Percentiles rank a stretch among this genome's conserved stretches.
phyloP scores from a whole-genome alignment of 2,329 filamentous ascomycete species.

The Aspergillus pseudonomiae region DNA sequence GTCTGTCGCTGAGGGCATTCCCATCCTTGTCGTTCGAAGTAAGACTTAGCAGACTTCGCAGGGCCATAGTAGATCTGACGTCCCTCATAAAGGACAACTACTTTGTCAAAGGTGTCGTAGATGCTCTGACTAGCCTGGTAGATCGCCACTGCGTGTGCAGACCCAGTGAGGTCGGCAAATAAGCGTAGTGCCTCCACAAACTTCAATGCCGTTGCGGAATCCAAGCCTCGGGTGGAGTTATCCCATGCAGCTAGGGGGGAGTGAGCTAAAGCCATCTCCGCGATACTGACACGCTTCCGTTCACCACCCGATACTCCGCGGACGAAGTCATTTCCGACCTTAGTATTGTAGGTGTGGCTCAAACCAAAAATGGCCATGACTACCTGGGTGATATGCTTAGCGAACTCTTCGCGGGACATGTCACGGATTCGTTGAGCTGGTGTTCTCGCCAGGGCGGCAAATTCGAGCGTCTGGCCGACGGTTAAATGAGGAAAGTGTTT shows the following conservation, averaged over 20 bases:
- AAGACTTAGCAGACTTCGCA: slow-evolving; percentile 59
- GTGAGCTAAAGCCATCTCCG: slow-evolving; percentile 53
- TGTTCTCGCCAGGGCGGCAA: slow-evolving; percentile 69
- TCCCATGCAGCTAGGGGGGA: slow-evolving; percentile 48
- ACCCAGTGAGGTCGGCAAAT: slow-evolving; percentile 49
- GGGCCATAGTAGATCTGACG: slow-evolving; percentile 74
- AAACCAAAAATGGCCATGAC: slow-evolving; percentile 45
- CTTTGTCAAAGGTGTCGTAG: slow-evolving; percentile 65
- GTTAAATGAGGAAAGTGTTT: slow-evolving; percentile 67
- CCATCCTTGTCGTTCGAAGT: slow-evolving; percentile 71
- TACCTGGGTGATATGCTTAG: slow-evolving; percentile 46
- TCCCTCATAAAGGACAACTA: slow-evolving; percentile 70
- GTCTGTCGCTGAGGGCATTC: slow-evolving; percentile 67
- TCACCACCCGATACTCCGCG: slow-evolving; percentile 64
- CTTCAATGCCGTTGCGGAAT: slow-evolving; percentile 55
- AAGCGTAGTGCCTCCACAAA: slow-evolving; percentile 54
- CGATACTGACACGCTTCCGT: slow-evolving; percentile 62
- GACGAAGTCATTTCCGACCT: slow-evolving; percentile 56
- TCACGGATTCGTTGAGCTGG: slow-evolving; percentile 35
- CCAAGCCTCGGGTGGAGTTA: slow-evolving; percentile 50
- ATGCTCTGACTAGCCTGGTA: slow-evolving; percentile 53
- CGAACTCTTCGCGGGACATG: slow-evolving; percentile 39
- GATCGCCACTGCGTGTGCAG: slow-evolving; percentile 53
- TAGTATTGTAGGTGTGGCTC: slow-evolving; percentile 53
- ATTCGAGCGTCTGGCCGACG: slow-evolving; percentile 76